Base-by-base conservation (phyloP, 768 basidiomycete genomes). In the Filobasidium floriforme region DNA sequence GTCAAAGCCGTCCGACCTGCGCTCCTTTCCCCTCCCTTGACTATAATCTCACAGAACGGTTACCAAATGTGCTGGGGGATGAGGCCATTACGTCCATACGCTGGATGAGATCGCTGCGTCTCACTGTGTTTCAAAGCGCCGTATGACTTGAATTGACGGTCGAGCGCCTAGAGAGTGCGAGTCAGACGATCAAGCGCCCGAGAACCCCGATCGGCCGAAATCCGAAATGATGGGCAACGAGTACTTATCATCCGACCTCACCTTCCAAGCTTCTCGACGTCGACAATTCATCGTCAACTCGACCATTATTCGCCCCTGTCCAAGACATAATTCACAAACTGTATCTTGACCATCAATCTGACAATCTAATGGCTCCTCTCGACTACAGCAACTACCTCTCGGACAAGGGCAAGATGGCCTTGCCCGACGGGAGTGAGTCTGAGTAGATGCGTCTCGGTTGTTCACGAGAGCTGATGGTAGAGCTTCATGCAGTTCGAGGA, bases 401-500 rank as follows among this genome's bases (percentile, higher is more conserved):
- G 41, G 55, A 66, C 7, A 60, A 60, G 28, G 70, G 40, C 11
- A 63, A 68, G 59, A 41, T 63, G 24, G 29, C 46, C 59, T 26
- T 66, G 12, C 61, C 67, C 41, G 70, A 71, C 51, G 70, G 70
- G 11, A 71, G 67, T 68, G 49, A 64, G 67, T 63, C 28, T 5
- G 32, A 28, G 3, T n/a, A 18, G 43, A 19, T 14, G 32, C 28
- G 4, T 49, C 22, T 22, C 18, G 46, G 15, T 49, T 49, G 22
- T 49, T 5, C 46, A 49, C 46, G 46, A 49, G 3, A 12, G 22
- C 46, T 49, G 22, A 49, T 49, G 3, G 5, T 5, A 12, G 14
- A 49, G 15, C 2, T 3, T 19, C 28, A 26, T 1, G 1, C 71
- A 85, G 84, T 86, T 64, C 82, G 84, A 32, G 80, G 85, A 15